Conservation (phyloP, 2,329 filamentous ascomycete species). For the Diaporthe velutina region DNA sequence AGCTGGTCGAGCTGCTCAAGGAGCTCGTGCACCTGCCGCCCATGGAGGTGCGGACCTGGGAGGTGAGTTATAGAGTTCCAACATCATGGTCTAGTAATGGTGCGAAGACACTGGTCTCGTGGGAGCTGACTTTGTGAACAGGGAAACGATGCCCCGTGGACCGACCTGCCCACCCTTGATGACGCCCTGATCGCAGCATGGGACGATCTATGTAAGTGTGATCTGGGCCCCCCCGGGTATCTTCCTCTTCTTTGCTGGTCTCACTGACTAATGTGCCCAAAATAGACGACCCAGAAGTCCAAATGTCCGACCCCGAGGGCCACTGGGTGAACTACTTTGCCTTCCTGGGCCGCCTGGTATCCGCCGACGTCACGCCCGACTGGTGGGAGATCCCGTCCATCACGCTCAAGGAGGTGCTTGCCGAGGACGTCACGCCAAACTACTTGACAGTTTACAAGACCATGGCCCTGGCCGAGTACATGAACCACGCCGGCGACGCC, state of each 20-base stretch:
- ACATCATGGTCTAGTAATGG: not conserved
- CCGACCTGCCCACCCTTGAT: slow-evolving; percentile 38
- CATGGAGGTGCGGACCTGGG: slow-evolving; percentile 40
- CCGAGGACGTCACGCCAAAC: slow-evolving; percentile 31
- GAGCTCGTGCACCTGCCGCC: slow-evolving; percentile 37
- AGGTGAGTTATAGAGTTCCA: slow-evolving; percentile 16
- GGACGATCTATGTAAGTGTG: slow-evolving; percentile 37
- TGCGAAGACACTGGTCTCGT: slow-evolving; percentile 14
- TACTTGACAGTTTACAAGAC: slow-evolving; percentile 37
- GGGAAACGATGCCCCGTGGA: slow-evolving; percentile 39
- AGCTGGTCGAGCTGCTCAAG: slow-evolving; percentile 36
- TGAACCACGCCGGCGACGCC: slow-evolving; percentile 36
- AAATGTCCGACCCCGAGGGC: slow-evolving; percentile 32
- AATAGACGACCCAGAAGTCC: slow-evolving; percentile 37
- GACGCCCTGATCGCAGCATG: slow-evolving; percentile 37
- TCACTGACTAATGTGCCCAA: not conserved
- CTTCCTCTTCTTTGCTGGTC: accelerated
- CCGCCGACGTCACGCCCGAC: slow-evolving; percentile 37
- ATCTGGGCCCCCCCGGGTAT: not conserved
- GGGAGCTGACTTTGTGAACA: slow-evolving; percentile 9
- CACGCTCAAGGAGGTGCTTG: slow-evolving; percentile 38
- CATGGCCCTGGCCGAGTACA: slow-evolving; percentile 39
- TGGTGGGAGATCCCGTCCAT: slow-evolving; percentile 39
- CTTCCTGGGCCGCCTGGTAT: slow-evolving; percentile 38
- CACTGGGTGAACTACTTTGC: slow-evolving; percentile 39